Conservation (phyloP, 306 rosid species). For the Aeschynomene evenia region DNA sequence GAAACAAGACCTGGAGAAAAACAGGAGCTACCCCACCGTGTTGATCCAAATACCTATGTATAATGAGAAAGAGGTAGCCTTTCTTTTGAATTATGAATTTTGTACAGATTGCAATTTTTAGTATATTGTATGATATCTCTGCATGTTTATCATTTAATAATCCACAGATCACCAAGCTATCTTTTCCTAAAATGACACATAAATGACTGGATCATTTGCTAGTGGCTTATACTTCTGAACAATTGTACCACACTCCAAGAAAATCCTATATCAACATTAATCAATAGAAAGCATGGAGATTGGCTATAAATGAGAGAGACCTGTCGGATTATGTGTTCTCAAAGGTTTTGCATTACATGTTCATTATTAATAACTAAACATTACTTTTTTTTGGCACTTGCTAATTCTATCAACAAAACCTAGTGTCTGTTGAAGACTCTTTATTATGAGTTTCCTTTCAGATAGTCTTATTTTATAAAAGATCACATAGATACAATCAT, state of each 20-base stretch:
- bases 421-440: conserved; percentile 5
- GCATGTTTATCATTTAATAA: conserved; percentile 13
- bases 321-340: too few relatives aligned
- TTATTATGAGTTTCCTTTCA: conserved; percentile 11
- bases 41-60: conserved; percentile 62
- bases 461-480: conserved; percentile 20
- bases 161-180: too few relatives aligned
- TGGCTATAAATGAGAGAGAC: too few relatives aligned
- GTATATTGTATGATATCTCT: not conserved
- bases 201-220: too few relatives aligned
- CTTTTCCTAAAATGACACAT: too few relatives aligned
- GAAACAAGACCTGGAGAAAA: conserved; percentile 44
- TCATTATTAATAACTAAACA: not conserved
- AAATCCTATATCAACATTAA: too few relatives aligned
- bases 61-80: conserved; percentile 61
- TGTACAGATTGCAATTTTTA: too few relatives aligned
- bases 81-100: not conserved
- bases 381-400: not conserved
- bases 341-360: too few relatives aligned
- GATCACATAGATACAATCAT: not conserved
- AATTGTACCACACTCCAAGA: too few relatives aligned
- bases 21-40: conserved; percentile 44
- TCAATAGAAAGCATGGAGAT: too few relatives aligned
- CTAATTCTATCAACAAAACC: conserved; percentile 3
- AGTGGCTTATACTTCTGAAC: too few relatives aligned